A percentile compares a stretch with the other conserved stretches of the same genome.
Conservation (phyloP, 371 early-diverging fungal species). For the Mucor lusitanicus region DNA sequence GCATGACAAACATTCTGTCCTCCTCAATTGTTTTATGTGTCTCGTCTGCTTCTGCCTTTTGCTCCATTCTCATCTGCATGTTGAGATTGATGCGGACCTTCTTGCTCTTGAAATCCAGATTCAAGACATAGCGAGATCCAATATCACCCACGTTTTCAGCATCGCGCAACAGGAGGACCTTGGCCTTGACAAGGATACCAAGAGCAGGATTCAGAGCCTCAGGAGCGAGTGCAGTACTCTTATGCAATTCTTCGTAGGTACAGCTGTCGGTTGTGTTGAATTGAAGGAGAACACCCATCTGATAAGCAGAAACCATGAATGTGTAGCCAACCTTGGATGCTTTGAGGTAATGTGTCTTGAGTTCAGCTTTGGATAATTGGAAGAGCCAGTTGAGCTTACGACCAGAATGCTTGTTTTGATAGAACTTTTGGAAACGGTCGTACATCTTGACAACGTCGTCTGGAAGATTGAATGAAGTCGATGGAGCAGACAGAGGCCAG, state of each 20-base stretch:
- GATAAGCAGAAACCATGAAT: conserved; percentile 83
- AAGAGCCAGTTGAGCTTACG: conserved; percentile 93
- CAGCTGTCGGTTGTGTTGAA: conserved; percentile 73
- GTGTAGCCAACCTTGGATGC: conserved; percentile 70
- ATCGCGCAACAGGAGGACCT: conserved; percentile 61
- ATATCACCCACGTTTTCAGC: conserved; percentile 57
- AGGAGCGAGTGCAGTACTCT: conserved; percentile 69
- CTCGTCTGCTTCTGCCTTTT: conserved; percentile 85
- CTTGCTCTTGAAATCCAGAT: conserved; percentile 88
- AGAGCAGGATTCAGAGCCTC: conserved; percentile 74
- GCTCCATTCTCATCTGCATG: conserved; percentile 78
- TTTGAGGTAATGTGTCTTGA: conserved; percentile 82
- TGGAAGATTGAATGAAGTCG: conserved; percentile 82
- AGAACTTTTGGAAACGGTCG: conserved; percentile 83
- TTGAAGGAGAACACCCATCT: conserved; percentile 88
- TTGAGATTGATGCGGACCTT: conserved; percentile 87
- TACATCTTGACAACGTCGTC: conserved; percentile 78
- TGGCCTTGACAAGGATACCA: conserved; percentile 80
- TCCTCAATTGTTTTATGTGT: conserved; percentile 88
- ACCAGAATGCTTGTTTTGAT: conserved; percentile 80
- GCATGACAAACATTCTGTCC: conserved; percentile 88
- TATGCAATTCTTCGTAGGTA: conserved; percentile 66
- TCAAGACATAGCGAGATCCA: conserved; percentile 67
- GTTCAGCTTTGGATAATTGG: conserved; percentile 86
- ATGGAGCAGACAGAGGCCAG: conserved; percentile 89